Percentiles rank a stretch among this genome's conserved stretches.
Evolutionary conservation across 257 asterid species (phyloP).

Genomic region (Przewalskia tangutica): DNA sequence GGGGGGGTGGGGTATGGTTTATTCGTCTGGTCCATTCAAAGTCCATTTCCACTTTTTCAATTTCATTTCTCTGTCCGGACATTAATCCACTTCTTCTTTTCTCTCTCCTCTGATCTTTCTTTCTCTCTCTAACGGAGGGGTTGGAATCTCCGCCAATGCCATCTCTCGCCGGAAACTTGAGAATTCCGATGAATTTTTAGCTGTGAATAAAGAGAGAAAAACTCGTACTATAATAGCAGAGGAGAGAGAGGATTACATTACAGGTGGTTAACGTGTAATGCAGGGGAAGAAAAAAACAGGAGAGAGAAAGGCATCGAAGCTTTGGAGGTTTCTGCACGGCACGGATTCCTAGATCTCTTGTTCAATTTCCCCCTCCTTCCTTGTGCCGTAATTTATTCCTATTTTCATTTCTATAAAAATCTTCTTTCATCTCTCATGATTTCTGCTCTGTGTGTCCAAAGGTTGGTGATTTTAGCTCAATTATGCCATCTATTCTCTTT

Average conservation of each 20-base stretch:
- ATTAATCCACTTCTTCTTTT: background rate
- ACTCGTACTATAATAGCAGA: conserved; percentile 11
- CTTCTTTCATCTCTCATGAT: conserved; percentile 11
- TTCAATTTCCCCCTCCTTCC: conserved; percentile 37
- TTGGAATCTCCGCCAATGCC: conserved; percentile 8
- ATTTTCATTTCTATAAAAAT: conserved; percentile 8
- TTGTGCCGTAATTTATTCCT: conserved; percentile 79
- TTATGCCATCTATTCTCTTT: conserved; percentile 10
- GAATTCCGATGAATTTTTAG: conserved; percentile 13
- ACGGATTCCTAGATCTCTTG: conserved; percentile 92
- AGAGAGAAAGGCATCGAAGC: conserved; percentile 20
- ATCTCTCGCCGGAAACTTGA: conserved; percentile 14
- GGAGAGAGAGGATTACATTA: conserved; percentile 6
- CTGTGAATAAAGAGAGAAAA: conserved; percentile 17
- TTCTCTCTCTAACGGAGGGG: background rate
- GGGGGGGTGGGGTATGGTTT: background rate
- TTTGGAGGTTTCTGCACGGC: conserved; percentile 87
- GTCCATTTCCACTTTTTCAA: conserved; percentile 1
- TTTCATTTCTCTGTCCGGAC: conserved; percentile 1
- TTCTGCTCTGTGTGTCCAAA: conserved; percentile 16
- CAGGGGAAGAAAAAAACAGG: conserved; percentile 38
- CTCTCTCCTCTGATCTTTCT: conserved; percentile 10
- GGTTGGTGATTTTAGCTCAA: conserved; percentile 17
- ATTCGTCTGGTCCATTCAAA: background rate
- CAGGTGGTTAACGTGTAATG: conserved; percentile 79